These are phyloP conservation scores for Annulohypoxylon truncatum DNA, from an alignment of 2,329 filamentous ascomycete genomes.

Conservation along the genomic window DNA sequence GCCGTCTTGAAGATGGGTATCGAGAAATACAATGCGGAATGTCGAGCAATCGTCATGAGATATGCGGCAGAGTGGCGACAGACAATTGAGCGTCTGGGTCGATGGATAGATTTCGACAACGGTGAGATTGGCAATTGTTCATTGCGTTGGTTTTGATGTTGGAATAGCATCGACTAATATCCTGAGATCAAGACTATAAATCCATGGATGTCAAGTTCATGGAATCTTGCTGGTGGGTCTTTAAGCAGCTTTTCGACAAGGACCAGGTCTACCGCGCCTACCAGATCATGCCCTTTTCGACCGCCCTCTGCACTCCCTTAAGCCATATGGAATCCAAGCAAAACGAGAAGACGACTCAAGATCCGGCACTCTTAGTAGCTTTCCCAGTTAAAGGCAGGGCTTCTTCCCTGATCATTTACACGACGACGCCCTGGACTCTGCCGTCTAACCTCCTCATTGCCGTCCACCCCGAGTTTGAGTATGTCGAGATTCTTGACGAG, in stretches of 20 bases:
- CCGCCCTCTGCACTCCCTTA: conserved; percentile 86
- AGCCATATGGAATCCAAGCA: conserved; percentile 95
- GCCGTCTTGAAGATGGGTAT: conserved; percentile 89
- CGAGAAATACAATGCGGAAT: conserved; percentile 90
- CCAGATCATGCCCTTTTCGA: conserved; percentile 95
- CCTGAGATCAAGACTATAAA: conserved; percentile 48
- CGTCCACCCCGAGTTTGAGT: conserved; percentile 85
- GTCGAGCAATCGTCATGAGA: conserved; percentile 91
- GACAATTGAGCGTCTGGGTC: conserved; percentile 87
- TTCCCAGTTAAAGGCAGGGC: conserved; percentile 72
- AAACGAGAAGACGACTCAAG: conserved; percentile 93
- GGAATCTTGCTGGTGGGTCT: conserved; percentile 97
- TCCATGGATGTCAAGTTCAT: conserved; percentile 97
- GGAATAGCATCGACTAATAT: neutral
- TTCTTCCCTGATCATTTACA: conserved; percentile 54
- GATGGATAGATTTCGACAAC: conserved; percentile 98
- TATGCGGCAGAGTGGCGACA: conserved; percentile 87
- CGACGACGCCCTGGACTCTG: conserved; percentile 87
- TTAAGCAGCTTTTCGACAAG: conserved; percentile 93
- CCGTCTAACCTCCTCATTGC: conserved; percentile 84
- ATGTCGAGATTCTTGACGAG: conserved; percentile 87
- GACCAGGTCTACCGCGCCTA: conserved; percentile 89
- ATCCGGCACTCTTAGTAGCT: conserved; percentile 88
- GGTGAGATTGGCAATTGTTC: conserved; percentile 71
- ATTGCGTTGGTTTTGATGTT: neutral